Percentiles rank a stretch among this genome's conserved stretches.
Evolutionary conservation across 225 moss, liverwort and hornwort species (phyloP).

Genomic region (Physcomitrellopsis africana): DNA sequence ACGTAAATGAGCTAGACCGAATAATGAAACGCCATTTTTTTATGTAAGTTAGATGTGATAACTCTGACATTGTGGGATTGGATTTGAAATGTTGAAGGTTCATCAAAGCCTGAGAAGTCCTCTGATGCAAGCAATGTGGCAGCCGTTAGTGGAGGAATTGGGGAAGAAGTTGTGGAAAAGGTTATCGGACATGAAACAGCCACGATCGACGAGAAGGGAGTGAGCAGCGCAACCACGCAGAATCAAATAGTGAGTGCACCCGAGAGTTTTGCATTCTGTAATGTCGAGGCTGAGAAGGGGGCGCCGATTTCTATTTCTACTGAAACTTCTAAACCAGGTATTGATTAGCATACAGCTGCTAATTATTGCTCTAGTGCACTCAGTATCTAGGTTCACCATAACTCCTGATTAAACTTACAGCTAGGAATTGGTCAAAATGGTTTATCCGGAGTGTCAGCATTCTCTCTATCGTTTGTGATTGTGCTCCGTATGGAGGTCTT

Average conservation of each 20-base stretch:
- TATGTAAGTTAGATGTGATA: not conserved
- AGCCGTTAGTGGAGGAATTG: constrained; percentile 31
- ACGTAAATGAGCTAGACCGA: constrained; percentile 7
- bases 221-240: constrained; percentile 22
- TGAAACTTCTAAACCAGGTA: constrained; percentile 45
- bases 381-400: no score
- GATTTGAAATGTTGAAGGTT: constrained; percentile 36
- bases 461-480: no score
- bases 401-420: no score
- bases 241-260: constrained; percentile 29
- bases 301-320: constrained; percentile 27
- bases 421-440: no score
- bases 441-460: no score
- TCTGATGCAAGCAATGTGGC: constrained; percentile 31
- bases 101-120: constrained; percentile 20
- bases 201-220: constrained; percentile 29
- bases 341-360: constrained; percentile 7
- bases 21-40: not conserved
- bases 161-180: constrained; percentile 35
- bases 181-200: constrained; percentile 20
- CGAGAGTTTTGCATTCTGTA: constrained; percentile 32
- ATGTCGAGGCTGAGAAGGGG: constrained; percentile 32
- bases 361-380: not conserved
- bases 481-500: no score
- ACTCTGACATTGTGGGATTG: constrained; percentile 13